Conservation (phyloP, 768 basidiomycete species). For the Lanmaoa pseudosensibilis region DNA sequence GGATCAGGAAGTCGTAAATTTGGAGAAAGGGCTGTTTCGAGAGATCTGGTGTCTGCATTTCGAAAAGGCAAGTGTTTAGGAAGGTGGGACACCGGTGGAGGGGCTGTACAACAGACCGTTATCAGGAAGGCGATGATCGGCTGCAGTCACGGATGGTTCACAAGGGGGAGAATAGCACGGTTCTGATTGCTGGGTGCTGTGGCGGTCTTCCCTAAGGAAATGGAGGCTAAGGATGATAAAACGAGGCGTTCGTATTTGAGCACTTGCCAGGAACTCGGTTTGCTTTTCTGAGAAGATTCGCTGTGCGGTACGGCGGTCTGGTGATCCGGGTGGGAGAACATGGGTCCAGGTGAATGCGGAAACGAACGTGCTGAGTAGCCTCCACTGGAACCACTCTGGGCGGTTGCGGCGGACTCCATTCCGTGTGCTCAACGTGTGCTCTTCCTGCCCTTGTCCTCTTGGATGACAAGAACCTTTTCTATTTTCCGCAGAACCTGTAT, state of each 20-base stretch:
- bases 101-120: slow-evolving; percentile 28
- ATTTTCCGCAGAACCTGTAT: background rate
- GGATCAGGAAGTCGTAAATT: slow-evolving; percentile 34
- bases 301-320: slow-evolving; percentile 28
- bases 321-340: slow-evolving; percentile 35
- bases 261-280: slow-evolving; percentile 29
- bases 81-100: slow-evolving; percentile 23
- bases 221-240: slow-evolving; percentile 14
- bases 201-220: slow-evolving; percentile 31
- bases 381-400: background rate
- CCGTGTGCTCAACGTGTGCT: slow-evolving; percentile 15
- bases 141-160: slow-evolving; percentile 21
- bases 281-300: slow-evolving; percentile 27
- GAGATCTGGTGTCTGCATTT: slow-evolving; percentile 34
- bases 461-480: slow-evolving; percentile 4
- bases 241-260: slow-evolving; percentile 21
- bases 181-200: slow-evolving; percentile 26
- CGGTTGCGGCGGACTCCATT: slow-evolving; percentile 14
- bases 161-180: slow-evolving; percentile 22
- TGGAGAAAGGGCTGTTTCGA: slow-evolving; percentile 33
- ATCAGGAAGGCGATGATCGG: slow-evolving; percentile 37
- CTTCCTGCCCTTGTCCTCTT: background rate
- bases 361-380: slow-evolving; percentile 19
- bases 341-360: slow-evolving; percentile 20
- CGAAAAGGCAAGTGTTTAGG: slow-evolving; percentile 31